Evolutionary conservation across 805 yeast genomes (phyloP).

Genomic region (Metschnikowia gelsemii): DNA sequence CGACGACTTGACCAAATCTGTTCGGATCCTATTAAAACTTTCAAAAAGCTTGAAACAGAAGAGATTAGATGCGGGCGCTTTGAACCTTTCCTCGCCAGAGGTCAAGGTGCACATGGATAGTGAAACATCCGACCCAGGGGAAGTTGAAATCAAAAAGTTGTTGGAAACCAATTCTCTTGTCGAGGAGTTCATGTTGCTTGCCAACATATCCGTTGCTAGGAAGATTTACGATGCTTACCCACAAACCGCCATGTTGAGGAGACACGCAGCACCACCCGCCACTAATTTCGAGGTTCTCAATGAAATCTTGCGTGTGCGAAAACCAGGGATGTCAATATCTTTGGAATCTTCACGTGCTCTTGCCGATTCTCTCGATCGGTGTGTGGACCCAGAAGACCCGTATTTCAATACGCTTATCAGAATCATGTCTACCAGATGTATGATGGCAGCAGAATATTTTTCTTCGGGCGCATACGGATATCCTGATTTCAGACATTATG

Average conservation of each 20-base stretch:
- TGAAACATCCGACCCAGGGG: conserved; percentile 95
- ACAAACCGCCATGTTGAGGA: conserved; percentile 96
- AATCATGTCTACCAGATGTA: conserved; percentile 96
- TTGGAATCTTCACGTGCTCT: conserved; percentile 84
- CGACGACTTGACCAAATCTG: conserved; percentile 86
- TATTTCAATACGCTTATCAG: conserved; percentile 91
- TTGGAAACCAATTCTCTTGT: conserved; percentile 93
- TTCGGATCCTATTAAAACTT: conserved; percentile 76
- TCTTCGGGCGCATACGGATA: conserved; percentile 86
- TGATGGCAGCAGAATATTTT: conserved; percentile 99
- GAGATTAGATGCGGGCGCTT: conserved; percentile 92
- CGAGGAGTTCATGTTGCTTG: conserved; percentile 97
- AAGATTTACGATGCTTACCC: conserved; percentile 92
- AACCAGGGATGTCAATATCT: conserved; percentile 65
- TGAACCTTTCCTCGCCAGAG: conserved; percentile 95
- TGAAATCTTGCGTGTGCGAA: conserved; percentile 82
- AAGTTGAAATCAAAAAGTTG: conserved; percentile 85
- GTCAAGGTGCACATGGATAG: conserved; percentile 96
- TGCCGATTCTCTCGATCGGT: conserved; percentile 90
- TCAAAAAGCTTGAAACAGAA: conserved; percentile 83
- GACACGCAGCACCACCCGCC: conserved; percentile 97
- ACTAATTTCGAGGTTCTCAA: conserved; percentile 87
- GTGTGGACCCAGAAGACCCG: conserved; percentile 78
- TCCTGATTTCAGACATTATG: conserved; percentile 93
- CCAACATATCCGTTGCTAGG: conserved; percentile 92